These are phyloP conservation scores for Lentinus brumalis DNA, from an alignment of 768 basidiomycete species.

Conservation along the genomic window DNA sequence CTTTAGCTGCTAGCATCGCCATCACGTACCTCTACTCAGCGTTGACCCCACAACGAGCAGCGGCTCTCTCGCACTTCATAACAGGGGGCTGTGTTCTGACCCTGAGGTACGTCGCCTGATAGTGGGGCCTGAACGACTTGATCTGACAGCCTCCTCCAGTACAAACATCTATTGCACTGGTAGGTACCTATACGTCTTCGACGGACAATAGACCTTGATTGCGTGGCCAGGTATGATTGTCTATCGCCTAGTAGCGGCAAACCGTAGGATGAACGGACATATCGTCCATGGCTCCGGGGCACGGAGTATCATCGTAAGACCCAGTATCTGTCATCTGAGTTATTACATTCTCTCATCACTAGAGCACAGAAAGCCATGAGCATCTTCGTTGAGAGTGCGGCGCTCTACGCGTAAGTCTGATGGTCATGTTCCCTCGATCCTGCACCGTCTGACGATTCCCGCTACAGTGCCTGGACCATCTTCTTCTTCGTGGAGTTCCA, in stretches of 20 bases:
- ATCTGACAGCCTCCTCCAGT: not conserved
- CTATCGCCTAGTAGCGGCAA: not conserved
- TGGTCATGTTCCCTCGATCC: not conserved
- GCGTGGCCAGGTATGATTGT: not conserved
- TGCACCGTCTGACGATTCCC: not conserved
- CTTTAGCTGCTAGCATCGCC: not conserved
- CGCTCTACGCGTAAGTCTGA: not conserved
- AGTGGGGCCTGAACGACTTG: not conserved
- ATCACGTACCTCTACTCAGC: not conserved
- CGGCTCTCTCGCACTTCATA: not conserved
- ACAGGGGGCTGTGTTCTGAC: not conserved
- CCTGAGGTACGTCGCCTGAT: not conserved
- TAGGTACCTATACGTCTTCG: not conserved
- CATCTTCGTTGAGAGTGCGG: not conserved
- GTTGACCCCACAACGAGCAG: not conserved
- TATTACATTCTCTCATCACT: not conserved
- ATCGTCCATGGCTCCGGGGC: not conserved
- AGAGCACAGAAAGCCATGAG: not conserved
- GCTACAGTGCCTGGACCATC: not conserved
- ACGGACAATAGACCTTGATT: not conserved
- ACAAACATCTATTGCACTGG: not conserved
- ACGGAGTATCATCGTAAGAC: not conserved
- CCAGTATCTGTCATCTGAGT: not conserved
- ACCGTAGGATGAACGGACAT: not conserved
- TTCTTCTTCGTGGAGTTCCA: not conserved